Evolutionary conservation across 2,329 filamentous ascomycete genomes (phyloP).

Genomic region (Huntiella bhutanensis): DNA sequence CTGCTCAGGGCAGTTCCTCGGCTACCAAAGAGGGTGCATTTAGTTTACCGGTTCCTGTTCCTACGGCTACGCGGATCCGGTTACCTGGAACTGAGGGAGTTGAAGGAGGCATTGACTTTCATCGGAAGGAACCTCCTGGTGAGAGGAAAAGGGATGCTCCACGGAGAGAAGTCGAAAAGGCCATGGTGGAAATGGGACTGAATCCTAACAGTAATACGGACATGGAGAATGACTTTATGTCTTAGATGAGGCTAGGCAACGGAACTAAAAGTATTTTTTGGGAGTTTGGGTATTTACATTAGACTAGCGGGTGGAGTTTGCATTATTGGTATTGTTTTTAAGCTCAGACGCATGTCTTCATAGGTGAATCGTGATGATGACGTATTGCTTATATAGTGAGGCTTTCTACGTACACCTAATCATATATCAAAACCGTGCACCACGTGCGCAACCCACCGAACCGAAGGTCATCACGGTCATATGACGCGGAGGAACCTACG

Average conservation of each 20-base stretch:
- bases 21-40: not conserved
- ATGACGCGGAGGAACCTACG: too few species aligned
- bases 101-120: constrained; percentile 29
- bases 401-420: too few species aligned
- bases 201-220: constrained; percentile 10
- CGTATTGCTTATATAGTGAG: too few species aligned
- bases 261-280: too few species aligned
- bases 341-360: too few species aligned
- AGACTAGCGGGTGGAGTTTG: not conserved
- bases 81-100: constrained; percentile 38
- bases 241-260: not conserved
- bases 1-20: constrained; percentile 21
- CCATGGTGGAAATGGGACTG: constrained; percentile 5
- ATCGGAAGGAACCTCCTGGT: constrained; percentile 14
- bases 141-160: constrained; percentile 9
- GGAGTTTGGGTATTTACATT: too few species aligned
- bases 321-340: not conserved
- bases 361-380: too few species aligned
- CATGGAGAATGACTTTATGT: constrained; percentile 13
- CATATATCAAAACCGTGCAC: too few species aligned
- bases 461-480: too few species aligned
- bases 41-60: not conserved
- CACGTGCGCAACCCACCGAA: too few species aligned
- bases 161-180: constrained; percentile 10
- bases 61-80: constrained; percentile 18